Evolutionary conservation across 352 stramenopile genomes (phyloP).

Genomic region (Pythium brachiatum): DNA sequence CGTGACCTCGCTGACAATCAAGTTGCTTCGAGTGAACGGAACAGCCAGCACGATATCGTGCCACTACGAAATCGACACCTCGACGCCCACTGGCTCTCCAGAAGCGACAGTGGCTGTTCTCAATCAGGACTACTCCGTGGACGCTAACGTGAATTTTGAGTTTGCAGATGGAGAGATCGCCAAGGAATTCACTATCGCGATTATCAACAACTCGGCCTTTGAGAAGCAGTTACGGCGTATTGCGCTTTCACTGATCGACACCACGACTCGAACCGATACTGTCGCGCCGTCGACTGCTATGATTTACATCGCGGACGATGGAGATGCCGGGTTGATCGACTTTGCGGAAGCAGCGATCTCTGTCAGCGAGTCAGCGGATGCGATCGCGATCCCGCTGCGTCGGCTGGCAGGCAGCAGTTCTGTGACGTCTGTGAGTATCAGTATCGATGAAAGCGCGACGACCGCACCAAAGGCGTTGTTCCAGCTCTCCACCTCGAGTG

Average conservation of each 20-base stretch:
- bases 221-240: constrained; percentile 28
- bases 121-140: constrained; percentile 35
- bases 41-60: constrained; percentile 44
- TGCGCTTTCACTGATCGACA: constrained; percentile 36
- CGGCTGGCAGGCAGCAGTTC: constrained; percentile 37
- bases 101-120: constrained; percentile 20
- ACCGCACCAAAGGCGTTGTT: constrained; percentile 21
- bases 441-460: background rate
- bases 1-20: constrained; percentile 25
- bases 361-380: constrained; percentile 29
- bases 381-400: constrained; percentile 31
- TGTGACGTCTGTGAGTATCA: constrained; percentile 27
- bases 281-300: constrained; percentile 20
- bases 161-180: constrained; percentile 39
- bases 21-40: constrained; percentile 47
- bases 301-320: constrained; percentile 51
- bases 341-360: constrained; percentile 28
- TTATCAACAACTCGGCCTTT: constrained; percentile 45
- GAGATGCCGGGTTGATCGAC: constrained; percentile 47
- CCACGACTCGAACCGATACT: constrained; percentile 32
- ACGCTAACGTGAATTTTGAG: constrained; percentile 20
- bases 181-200: constrained; percentile 37
- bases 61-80: constrained; percentile 28
- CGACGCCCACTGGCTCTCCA: background rate
- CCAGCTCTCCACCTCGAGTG: constrained; percentile 19